Conservation (phyloP, 1,139 yeast species). For the Scheffersomyces quercinus region DNA sequence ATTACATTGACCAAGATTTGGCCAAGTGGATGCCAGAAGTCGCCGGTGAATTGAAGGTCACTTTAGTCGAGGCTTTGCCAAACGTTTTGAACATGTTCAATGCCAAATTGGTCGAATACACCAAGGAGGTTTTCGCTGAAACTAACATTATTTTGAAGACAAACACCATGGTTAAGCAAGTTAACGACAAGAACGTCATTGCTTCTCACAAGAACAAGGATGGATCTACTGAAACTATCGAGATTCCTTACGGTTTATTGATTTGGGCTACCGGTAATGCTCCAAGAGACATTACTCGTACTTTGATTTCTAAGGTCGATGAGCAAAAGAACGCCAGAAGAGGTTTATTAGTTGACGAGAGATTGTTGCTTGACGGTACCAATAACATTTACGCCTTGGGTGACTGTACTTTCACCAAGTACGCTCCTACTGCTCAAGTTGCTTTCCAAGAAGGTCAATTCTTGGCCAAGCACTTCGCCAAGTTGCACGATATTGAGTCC, state of each 20-base stretch:
- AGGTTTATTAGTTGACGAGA: slow-evolving; percentile 84
- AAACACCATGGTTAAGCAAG: slow-evolving; percentile 87
- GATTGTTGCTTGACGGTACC: slow-evolving; percentile 80
- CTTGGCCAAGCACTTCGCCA: slow-evolving; percentile 71
- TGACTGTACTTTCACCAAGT: slow-evolving; percentile 89
- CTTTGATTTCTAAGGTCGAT: slow-evolving; percentile 67
- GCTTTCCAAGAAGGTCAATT: slow-evolving; percentile 93
- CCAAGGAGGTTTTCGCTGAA: slow-evolving; percentile 76
- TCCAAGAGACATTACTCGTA: slow-evolving; percentile 73
- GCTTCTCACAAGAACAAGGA: slow-evolving; percentile 70
- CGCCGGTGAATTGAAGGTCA: slow-evolving; percentile 75
- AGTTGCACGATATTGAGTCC: slow-evolving; percentile 66
- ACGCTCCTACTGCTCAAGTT: slow-evolving; percentile 96
- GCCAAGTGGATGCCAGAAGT: slow-evolving; percentile 86
- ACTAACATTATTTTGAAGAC: slow-evolving; percentile 78
- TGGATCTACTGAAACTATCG: slow-evolving; percentile 57
- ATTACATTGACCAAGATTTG: slow-evolving; percentile 89
- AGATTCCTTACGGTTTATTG: slow-evolving; percentile 84
- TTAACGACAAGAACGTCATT: slow-evolving; percentile 62
- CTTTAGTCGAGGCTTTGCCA: slow-evolving; percentile 89
- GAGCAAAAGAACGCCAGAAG: slow-evolving; percentile 88
- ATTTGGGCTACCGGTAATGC: slow-evolving; percentile 99
- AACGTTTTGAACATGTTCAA: slow-evolving; percentile 87
- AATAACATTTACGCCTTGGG: slow-evolving; percentile 86
- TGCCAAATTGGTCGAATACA: slow-evolving; percentile 79